phyloP scores from a whole-genome alignment of 2,329 filamentous ascomycete species.

The Colletotrichum sp. region DNA sequence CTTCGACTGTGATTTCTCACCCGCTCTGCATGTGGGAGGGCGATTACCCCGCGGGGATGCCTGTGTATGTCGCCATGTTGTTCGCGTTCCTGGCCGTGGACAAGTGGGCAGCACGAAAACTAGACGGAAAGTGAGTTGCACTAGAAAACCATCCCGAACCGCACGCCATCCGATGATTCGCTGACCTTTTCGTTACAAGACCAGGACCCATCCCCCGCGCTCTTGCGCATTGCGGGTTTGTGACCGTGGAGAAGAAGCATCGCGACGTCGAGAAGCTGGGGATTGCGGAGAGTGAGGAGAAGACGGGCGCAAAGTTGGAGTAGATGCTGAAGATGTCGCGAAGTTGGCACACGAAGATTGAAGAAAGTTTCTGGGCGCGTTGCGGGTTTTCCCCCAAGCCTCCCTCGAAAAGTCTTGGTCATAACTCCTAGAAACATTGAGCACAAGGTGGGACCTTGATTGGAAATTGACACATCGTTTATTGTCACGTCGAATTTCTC shows the following conservation, averaged over 20 bases:
- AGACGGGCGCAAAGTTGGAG: conserved; percentile 6
- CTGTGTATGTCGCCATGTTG: not conserved
- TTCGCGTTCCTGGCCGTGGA: not conserved
- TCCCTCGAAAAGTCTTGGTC: not conserved
- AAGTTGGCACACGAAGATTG: not conserved
- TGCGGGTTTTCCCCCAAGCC: not conserved
- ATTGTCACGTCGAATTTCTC: not conserved
- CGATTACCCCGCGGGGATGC: conserved; percentile 17
- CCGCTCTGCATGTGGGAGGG: conserved; percentile 9
- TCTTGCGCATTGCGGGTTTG: conserved; percentile 8
- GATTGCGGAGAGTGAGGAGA: not conserved
- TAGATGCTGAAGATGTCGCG: not conserved
- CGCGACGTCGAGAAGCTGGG: not conserved
- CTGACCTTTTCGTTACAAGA: conserved; percentile 11
- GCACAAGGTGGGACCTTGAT: conserved; percentile 3
- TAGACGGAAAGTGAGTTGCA: conserved; percentile 14
- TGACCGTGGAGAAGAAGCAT: not conserved
- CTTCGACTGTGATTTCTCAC: not conserved
- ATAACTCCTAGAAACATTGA: not conserved
- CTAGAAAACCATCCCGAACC: not conserved
- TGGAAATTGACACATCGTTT: conserved; percentile 3
- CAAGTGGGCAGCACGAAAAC: conserved; percentile 21
- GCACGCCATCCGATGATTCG: not conserved
- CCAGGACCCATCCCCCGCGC: conserved; percentile 12
- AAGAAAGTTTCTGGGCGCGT: conserved; percentile 2